Evolutionary conservation across 2,329 filamentous ascomycete species (phyloP).

Genomic region (Colletotrichum trifolii): DNA sequence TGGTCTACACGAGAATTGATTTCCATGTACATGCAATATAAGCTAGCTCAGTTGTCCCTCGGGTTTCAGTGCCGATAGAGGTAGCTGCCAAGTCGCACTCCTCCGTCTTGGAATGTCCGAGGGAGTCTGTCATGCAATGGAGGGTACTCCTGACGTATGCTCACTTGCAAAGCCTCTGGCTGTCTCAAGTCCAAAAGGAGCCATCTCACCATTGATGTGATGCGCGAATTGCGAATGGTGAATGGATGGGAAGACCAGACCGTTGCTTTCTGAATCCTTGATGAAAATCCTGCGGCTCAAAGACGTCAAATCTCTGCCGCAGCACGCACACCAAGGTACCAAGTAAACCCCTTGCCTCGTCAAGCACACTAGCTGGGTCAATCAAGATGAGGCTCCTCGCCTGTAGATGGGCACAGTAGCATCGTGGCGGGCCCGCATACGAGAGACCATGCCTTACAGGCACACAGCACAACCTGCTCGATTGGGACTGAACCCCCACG

Average conservation of each 20-base stretch:
- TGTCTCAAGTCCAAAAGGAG: no score
- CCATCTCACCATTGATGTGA: no score
- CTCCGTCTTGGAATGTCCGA: background rate
- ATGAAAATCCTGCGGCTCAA: slow-evolving; percentile 14
- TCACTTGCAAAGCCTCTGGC: no score
- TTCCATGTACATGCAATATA: no score
- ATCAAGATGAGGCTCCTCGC: slow-evolving; percentile 15
- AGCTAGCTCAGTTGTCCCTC: background rate
- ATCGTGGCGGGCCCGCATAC: background rate
- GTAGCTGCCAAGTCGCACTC: background rate
- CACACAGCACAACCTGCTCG: background rate
- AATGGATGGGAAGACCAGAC: no score
- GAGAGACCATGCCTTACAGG: background rate
- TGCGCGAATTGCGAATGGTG: no score
- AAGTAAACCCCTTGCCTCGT: background rate
- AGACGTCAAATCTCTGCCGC: no score
- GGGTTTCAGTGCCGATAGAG: background rate
- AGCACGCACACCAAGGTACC: no score
- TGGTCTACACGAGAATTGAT: no score
- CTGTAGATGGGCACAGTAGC: slow-evolving; percentile 16
- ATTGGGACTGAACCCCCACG: slow-evolving; percentile 2
- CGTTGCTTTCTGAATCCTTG: background rate
- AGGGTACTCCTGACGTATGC: background rate
- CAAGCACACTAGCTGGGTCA: background rate
- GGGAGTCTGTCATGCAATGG: background rate